These are phyloP conservation scores for Fraxinus sp. DNA, from an alignment of 305 asterid species.

Conservation along the genomic window DNA sequence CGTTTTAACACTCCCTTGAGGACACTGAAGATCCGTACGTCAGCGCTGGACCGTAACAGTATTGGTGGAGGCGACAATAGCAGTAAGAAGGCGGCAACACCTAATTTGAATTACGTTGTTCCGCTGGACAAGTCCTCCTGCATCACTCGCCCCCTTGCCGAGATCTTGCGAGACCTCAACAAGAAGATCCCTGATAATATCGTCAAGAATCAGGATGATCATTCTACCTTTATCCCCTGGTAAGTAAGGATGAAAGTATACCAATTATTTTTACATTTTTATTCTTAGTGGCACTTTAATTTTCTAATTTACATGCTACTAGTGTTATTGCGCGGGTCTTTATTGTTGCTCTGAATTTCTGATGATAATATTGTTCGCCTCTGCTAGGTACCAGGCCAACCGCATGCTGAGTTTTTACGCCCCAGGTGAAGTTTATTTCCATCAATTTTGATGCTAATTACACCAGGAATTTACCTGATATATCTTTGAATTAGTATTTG, in stretches of 20 bases:
- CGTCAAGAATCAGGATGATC: slow-evolving; percentile 54
- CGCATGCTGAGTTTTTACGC: slow-evolving; percentile 98
- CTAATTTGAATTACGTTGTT: slow-evolving; percentile 84
- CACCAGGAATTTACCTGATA: not conserved
- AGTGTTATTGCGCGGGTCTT: not conserved
- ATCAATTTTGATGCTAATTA: slow-evolving; percentile 6
- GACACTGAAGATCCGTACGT: slow-evolving; percentile 38
- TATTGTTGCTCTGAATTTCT: slow-evolving; percentile 6
- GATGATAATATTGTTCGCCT: slow-evolving; percentile 27
- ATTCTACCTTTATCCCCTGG: slow-evolving; percentile 77
- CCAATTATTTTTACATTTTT: not conserved
- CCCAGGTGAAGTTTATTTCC: slow-evolving; percentile 57
- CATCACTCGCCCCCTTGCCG: slow-evolving; percentile 86
- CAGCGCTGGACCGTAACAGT: slow-evolving; percentile 43
- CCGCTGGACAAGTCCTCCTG: slow-evolving; percentile 79
- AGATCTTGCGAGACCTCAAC: slow-evolving; percentile 88
- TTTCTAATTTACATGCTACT: not conserved
- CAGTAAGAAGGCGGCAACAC: slow-evolving; percentile 53
- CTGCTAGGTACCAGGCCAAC: slow-evolving; percentile 83
- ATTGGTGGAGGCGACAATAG: slow-evolving; percentile 32
- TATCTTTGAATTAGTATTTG: slow-evolving; percentile 7
- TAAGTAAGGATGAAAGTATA: slow-evolving; percentile 18
- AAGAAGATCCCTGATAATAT: slow-evolving; percentile 88
- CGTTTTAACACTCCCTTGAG: slow-evolving; percentile 33
- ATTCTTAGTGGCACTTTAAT: not conserved